Evolutionary conservation across 176 grass and related monocot genomes (phyloP).

Genomic region (Otatea glauca): DNA sequence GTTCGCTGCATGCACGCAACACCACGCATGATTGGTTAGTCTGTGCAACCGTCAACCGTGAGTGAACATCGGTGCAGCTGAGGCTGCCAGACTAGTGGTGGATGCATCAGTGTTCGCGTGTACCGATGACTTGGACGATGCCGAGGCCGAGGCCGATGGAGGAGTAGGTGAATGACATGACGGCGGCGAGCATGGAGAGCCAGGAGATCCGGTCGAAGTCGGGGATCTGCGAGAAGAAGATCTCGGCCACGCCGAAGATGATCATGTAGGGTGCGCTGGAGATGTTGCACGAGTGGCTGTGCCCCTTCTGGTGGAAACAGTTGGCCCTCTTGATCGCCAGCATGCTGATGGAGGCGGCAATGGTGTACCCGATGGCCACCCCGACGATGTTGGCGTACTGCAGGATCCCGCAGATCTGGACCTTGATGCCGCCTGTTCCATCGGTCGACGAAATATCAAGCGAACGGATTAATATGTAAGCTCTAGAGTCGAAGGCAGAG

Average conservation of each 20-base stretch:
- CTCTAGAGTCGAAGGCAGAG: not conserved
- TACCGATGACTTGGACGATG: constrained; percentile 61
- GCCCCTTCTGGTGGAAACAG: no score
- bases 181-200: constrained; percentile 86
- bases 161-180: constrained; percentile 99
- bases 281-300: constrained; percentile 62
- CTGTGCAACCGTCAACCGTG: no score
- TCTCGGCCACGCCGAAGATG: constrained; percentile 78
- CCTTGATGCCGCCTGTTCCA: constrained; percentile 80
- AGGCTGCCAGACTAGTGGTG: no score
- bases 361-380: constrained; percentile 96
- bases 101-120: no score
- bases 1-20: constrained; percentile 36
- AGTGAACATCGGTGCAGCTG: no score
- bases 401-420: constrained; percentile 78
- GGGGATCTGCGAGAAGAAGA: constrained; percentile 92
- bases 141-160: constrained; percentile 76
- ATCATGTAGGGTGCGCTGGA: constrained; percentile 92
- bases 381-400: constrained; percentile 97
- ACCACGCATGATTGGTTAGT: no score
- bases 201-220: constrained; percentile 94
- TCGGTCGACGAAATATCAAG: no score
- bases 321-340: constrained; percentile 37
- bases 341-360: constrained; percentile 96
- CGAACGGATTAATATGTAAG: constrained; percentile 14